Conservation (phyloP, 768 basidiomycete genomes). For the Auricularia sp. region DNA sequence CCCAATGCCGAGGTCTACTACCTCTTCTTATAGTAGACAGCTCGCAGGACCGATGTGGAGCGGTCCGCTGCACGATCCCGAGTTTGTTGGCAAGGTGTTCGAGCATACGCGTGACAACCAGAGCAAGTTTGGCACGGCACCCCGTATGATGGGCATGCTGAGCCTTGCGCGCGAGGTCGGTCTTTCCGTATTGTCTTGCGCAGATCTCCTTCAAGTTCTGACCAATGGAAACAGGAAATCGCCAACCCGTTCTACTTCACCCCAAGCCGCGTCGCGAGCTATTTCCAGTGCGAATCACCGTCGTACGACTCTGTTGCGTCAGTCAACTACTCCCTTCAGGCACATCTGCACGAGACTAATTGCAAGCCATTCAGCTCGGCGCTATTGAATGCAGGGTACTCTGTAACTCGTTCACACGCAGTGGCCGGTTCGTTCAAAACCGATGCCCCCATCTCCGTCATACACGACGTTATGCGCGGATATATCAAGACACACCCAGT, state of each 20-base stretch:
- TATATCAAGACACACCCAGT: conserved; percentile 79
- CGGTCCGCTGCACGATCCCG: conserved; percentile 67
- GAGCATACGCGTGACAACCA: conserved; percentile 55
- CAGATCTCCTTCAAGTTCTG: neutral
- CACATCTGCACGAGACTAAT: neutral
- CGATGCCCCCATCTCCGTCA: conserved; percentile 52
- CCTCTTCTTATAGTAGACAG: conserved; percentile 26
- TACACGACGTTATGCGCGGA: conserved; percentile 78
- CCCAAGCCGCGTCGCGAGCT: conserved; percentile 64
- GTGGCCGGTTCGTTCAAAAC: conserved; percentile 87
- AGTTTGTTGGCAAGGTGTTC: conserved; percentile 67
- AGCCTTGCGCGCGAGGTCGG: conserved; percentile 77
- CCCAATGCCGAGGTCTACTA: neutral
- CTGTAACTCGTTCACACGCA: conserved; percentile 86
- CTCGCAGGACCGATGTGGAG: conserved; percentile 97
- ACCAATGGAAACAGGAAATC: conserved; percentile 46
- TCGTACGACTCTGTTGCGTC: conserved; percentile 66
- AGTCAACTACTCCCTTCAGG: conserved; percentile 19
- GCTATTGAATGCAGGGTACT: conserved; percentile 73
- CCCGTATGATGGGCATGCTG: conserved; percentile 93
- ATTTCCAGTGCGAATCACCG: conserved; percentile 75
- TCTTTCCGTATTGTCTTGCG: conserved; percentile 4
- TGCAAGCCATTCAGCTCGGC: conserved; percentile 51
- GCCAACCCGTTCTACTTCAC: conserved; percentile 79
- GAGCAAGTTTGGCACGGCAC: conserved; percentile 62